Percentiles rank a stretch among this genome's conserved stretches.
Conservation (phyloP, 2,329 filamentous ascomycete species). For the Aureobasidium leucospermi region DNA sequence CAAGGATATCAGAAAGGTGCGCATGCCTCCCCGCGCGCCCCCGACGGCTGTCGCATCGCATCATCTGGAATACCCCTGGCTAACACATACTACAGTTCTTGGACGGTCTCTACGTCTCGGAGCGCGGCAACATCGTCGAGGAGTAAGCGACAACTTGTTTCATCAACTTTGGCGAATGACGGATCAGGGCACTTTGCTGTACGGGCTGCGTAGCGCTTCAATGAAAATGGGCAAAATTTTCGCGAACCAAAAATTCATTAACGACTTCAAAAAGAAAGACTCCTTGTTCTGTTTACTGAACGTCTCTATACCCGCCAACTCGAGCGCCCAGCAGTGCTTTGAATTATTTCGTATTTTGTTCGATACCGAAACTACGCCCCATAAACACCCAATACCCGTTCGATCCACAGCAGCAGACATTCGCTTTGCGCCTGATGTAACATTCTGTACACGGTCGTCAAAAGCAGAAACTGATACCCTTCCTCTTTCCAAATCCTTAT, state of each 20-base stretch:
- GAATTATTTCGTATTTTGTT: conserved; percentile 2
- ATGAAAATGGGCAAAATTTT: conserved; percentile 15
- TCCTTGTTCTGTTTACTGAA: conserved; percentile 2
- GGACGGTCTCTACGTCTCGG: conserved; percentile 99
- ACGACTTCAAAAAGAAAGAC: conserved; percentile 14
- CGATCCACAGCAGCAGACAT: conserved; percentile 2
- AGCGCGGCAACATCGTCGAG: conserved; percentile 90
- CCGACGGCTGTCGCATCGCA: neutral
- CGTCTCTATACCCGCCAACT: conserved; percentile 4
- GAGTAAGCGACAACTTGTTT: conserved; percentile 30
- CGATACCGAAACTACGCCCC: conserved; percentile 11
- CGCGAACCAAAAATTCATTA: conserved; percentile 14
- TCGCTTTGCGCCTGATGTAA: conserved; percentile 5
- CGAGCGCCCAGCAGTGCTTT: conserved; percentile 8
- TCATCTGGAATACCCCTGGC: neutral
- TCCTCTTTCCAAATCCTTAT: neutral
- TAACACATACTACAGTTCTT: conserved; percentile 57
- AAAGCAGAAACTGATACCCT: neutral
- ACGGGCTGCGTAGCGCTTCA: conserved; percentile 15
- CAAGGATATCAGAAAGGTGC: conserved; percentile 98
- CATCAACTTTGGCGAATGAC: conserved; percentile 13
- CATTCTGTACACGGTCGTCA: conserved; percentile 2
- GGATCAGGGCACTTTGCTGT: conserved; percentile 14
- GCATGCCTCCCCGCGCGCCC: conserved; percentile 38
- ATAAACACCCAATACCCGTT: neutral